phyloP scores from a whole-genome alignment of 768 basidiomycete species.

The Tephrocybe rancida region DNA sequence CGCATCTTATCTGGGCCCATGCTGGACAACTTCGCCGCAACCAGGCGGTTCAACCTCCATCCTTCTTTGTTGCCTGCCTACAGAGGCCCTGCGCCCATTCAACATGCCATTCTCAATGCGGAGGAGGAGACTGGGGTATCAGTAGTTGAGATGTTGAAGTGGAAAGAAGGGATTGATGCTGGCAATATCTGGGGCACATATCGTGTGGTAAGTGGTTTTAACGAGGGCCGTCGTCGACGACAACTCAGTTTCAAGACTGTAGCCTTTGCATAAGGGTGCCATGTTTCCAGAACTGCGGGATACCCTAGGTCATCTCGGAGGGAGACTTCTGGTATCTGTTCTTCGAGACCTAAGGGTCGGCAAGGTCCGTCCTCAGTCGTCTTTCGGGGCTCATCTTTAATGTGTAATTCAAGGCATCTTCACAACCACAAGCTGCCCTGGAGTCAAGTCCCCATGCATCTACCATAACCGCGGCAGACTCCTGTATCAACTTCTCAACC shows the following conservation, averaged over 20 bases:
- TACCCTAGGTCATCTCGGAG: slow-evolving; percentile 63
- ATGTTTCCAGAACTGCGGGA: slow-evolving; percentile 61
- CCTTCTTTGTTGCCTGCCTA: slow-evolving; percentile 86
- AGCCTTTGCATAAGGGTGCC: slow-evolving; percentile 56
- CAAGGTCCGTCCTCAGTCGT: slow-evolving; percentile 37
- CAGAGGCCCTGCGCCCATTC: slow-evolving; percentile 92
- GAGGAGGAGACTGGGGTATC: slow-evolving; percentile 77
- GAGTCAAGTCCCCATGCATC: slow-evolving; percentile 53
- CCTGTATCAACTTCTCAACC: slow-evolving; percentile 54
- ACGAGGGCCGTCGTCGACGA: neutral
- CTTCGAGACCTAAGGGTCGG: slow-evolving; percentile 64
- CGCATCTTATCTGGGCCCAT: slow-evolving; percentile 72
- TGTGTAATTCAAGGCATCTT: slow-evolving; percentile 40
- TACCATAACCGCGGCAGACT: slow-evolving; percentile 54
- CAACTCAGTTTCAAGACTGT: neutral
- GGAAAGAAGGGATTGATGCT: slow-evolving; percentile 72
- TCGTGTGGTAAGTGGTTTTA: slow-evolving; percentile 49
- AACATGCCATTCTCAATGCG: slow-evolving; percentile 74
- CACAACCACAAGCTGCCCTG: slow-evolving; percentile 46
- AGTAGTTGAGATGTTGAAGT: slow-evolving; percentile 75
- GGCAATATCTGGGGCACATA: slow-evolving; percentile 68
- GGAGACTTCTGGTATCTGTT: slow-evolving; percentile 68
- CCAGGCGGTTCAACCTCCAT: slow-evolving; percentile 80
- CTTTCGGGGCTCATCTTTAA: neutral
- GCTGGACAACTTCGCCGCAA: slow-evolving; percentile 60